phyloP scores from a whole-genome alignment of 2,329 filamentous ascomycete species.

The Verticillium dahliae region DNA sequence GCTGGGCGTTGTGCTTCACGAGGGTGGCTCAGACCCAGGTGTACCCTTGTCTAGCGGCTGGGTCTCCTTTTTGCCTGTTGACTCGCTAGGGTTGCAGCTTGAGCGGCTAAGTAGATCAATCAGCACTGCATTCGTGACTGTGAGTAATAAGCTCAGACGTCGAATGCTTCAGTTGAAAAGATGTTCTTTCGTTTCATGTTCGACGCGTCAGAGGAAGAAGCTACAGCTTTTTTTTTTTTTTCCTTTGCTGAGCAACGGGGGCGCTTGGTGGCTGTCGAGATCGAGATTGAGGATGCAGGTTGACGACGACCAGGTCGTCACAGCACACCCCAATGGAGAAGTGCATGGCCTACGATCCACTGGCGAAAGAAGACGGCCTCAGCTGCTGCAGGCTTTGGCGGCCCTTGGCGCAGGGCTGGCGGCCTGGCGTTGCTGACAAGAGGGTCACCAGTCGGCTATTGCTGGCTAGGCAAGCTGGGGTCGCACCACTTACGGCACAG shows the following conservation, averaged over 20 bases:
- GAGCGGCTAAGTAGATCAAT: not conserved
- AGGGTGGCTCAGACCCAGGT: conserved; percentile 2
- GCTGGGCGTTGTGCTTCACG: not conserved
- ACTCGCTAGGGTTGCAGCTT: not conserved
- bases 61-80: not conserved
- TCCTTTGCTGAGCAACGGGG: not conserved
- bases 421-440: conserved; percentile 46
- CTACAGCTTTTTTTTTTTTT: too few relatives aligned
- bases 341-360: not conserved
- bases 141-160: not conserved
- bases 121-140: not conserved
- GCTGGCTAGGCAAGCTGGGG: not conserved
- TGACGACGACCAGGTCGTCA: not conserved
- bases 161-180: too few relatives aligned
- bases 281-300: not conserved
- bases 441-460: conserved; percentile 37
- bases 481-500: not conserved
- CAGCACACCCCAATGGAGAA: not conserved
- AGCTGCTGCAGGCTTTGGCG: conserved; percentile 16
- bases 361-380: not conserved
- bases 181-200: too few relatives aligned
- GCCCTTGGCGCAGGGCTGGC: conserved; percentile 29
- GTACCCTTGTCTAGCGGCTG: not conserved
- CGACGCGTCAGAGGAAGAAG: not conserved
- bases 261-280: not conserved